A percentile compares a stretch with the other conserved stretches of the same genome.
These are phyloP conservation scores for Anisodus acutangulus DNA, from an alignment of 257 asterid species.

Conservation along the genomic window DNA sequence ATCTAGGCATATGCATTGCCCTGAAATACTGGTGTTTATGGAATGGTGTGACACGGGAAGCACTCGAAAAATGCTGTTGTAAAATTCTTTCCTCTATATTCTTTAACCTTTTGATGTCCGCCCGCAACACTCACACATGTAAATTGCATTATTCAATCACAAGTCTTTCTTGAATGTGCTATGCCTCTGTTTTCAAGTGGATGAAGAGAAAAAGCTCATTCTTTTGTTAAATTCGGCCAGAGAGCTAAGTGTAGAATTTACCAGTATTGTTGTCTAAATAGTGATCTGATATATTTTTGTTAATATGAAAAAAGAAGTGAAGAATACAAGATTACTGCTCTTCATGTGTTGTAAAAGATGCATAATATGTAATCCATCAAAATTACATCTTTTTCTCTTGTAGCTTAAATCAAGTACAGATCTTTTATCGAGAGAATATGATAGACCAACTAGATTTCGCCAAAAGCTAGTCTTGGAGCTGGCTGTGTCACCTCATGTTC, in stretches of 20 bases:
- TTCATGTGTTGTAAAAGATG: background rate
- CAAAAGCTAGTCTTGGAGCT: background rate
- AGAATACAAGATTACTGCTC: background rate
- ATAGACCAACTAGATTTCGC: background rate
- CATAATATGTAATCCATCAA: background rate
- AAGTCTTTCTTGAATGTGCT: slow-evolving; percentile 28
- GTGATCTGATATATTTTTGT: background rate
- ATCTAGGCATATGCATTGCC: slow-evolving; percentile 3
- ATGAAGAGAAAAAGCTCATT: background rate
- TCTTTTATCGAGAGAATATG: background rate
- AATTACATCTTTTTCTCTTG: background rate
- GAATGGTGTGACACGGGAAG: slow-evolving; percentile 34
- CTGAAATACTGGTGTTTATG: slow-evolving; percentile 28
- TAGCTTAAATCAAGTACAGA: background rate
- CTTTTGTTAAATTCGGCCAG: background rate
- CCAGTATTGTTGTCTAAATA: background rate
- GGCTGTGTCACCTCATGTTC: background rate
- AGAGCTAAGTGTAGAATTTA: background rate
- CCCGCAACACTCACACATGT: slow-evolving; percentile 40
- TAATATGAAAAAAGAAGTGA: background rate
- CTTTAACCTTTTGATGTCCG: slow-evolving; percentile 26
- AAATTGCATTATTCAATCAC: slow-evolving; percentile 54
- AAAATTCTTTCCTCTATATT: slow-evolving; percentile 32
- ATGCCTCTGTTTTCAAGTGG: background rate
- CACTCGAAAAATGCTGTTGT: slow-evolving; percentile 38